Evolutionary conservation across 805 yeast genomes (phyloP).

Genomic region (Nakazawaea molendinolei): DNA sequence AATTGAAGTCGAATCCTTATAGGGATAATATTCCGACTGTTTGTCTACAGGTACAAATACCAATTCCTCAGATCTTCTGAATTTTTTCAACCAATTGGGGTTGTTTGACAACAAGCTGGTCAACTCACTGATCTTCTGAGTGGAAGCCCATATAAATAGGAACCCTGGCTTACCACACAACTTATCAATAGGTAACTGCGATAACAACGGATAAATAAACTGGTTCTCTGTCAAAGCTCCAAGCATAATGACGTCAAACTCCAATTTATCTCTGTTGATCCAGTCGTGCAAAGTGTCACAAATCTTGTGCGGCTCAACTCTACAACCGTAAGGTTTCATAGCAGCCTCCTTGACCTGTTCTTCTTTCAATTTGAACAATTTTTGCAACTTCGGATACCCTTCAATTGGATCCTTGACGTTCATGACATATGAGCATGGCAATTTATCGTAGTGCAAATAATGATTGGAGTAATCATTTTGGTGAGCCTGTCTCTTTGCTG

Average conservation of each 20-base stretch:
- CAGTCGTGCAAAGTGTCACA: slow-evolving; percentile 52
- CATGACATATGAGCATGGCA: slow-evolving; percentile 59
- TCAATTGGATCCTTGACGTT: slow-evolving; percentile 62
- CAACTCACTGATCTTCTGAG: slow-evolving; percentile 60
- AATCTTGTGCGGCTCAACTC: slow-evolving; percentile 47
- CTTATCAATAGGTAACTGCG: slow-evolving; percentile 62
- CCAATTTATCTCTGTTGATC: slow-evolving; percentile 50
- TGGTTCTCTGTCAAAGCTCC: slow-evolving; percentile 79
- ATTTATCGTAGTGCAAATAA: slow-evolving; percentile 56
- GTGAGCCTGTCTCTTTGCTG: too few relatives aligned
- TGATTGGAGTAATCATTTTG: slow-evolving; percentile 73
- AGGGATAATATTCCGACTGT: slow-evolving; percentile 60
- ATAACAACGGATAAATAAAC: slow-evolving; percentile 53
- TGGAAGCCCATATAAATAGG: slow-evolving; percentile 81
- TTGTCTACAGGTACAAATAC: slow-evolving; percentile 71
- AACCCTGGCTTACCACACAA: slow-evolving; percentile 83
- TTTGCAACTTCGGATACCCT: slow-evolving; percentile 82
- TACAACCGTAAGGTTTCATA: slow-evolving; percentile 59
- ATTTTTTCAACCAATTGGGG: slow-evolving; percentile 50
- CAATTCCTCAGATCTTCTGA: slow-evolving; percentile 84
- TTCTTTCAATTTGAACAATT: slow-evolving; percentile 57
- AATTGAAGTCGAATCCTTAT: slow-evolving; percentile 29
- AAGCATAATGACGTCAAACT: slow-evolving; percentile 88
- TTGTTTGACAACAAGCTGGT: slow-evolving; percentile 41
- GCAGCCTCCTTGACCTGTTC: slow-evolving; percentile 48